Conservation (phyloP, 495 filamentous ascomycete species). For the Platismatia glauca region DNA sequence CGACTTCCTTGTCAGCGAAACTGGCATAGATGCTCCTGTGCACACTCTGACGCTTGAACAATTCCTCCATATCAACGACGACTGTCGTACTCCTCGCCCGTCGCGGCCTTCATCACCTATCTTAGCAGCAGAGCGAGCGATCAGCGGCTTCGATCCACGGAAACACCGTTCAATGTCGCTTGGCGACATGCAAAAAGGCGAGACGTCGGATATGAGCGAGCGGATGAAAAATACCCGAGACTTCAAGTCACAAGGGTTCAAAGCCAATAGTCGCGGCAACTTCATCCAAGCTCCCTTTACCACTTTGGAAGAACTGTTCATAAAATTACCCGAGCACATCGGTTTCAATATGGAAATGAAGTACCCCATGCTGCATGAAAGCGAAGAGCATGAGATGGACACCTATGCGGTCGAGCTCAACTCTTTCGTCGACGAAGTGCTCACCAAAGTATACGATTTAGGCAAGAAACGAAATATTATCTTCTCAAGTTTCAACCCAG, state of each 20-base stretch:
- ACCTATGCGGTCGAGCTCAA: slow-evolving; percentile 95
- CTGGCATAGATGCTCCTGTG: slow-evolving; percentile 93
- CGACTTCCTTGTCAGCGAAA: slow-evolving; percentile 97
- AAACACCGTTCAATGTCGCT: slow-evolving; percentile 50
- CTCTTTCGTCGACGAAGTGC: slow-evolving; percentile 88
- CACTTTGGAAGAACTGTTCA: slow-evolving; percentile 88
- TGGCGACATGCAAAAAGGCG: slow-evolving; percentile 40
- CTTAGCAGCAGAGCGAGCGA: slow-evolving; percentile 12
- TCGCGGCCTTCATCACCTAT: slow-evolving; percentile 42
- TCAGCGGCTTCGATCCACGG: slow-evolving; percentile 20
- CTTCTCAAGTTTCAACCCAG: slow-evolving; percentile 94
- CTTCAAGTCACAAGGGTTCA: slow-evolving; percentile 88
- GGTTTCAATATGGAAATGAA: slow-evolving; percentile 99
- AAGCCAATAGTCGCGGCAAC: slow-evolving; percentile 85
- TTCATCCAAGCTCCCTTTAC: slow-evolving; percentile 94
- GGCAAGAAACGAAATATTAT: slow-evolving; percentile 73
- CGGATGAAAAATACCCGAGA: slow-evolving; percentile 96
- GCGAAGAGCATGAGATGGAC: slow-evolving; percentile 93
- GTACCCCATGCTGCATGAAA: slow-evolving; percentile 95
- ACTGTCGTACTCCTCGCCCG: slow-evolving; percentile 34
- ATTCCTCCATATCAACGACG: slow-evolving; percentile 78
- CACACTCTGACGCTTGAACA: slow-evolving; percentile 92
- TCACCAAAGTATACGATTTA: slow-evolving; percentile 75
- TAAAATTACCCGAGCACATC: slow-evolving; percentile 64
- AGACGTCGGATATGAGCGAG: slow-evolving; percentile 61